Conservation (phyloP, 148 eudicot species). For the Gaultheria prostrata region DNA sequence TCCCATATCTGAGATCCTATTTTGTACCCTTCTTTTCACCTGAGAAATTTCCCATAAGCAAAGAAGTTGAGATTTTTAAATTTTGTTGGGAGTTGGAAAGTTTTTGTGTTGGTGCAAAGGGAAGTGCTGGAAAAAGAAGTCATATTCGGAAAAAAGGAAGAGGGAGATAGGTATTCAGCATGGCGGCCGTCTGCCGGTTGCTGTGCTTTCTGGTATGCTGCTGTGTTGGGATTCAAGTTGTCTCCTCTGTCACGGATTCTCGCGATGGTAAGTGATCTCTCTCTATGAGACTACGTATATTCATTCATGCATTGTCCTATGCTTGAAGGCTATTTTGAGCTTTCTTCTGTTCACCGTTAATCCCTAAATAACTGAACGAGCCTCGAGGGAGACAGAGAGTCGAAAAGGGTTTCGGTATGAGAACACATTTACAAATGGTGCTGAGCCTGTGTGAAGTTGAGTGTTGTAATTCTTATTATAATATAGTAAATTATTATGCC, state of each 20-base stretch:
- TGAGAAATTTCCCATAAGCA: not conserved
- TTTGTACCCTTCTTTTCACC: not conserved
- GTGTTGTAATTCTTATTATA: not conserved
- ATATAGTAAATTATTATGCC: too few species aligned
- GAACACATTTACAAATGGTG: not conserved
- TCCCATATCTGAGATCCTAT: not conserved
- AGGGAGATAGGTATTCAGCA: not conserved
- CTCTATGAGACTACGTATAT: not conserved
- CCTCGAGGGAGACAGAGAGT: not conserved
- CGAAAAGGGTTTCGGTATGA: not conserved
- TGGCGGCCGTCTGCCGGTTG: conserved; percentile 29
- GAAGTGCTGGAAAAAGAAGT: not conserved
- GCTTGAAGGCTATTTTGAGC: not conserved
- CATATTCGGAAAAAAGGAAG: not conserved
- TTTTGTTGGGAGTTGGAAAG: not conserved
- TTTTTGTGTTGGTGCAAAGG: not conserved
- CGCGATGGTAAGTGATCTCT: conserved; percentile 46
- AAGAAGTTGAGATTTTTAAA: not conserved
- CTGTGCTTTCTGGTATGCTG: conserved; percentile 21
- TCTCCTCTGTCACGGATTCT: conserved; percentile 51
- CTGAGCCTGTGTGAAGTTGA: not conserved
- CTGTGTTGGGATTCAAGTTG: conserved; percentile 21
- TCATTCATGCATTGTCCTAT: not conserved
- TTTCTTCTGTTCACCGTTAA: too few species aligned
- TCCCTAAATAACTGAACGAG: too few species aligned